phyloP scores from a whole-genome alignment of 805 yeast species.

The Metschnikowia cubensis region DNA sequence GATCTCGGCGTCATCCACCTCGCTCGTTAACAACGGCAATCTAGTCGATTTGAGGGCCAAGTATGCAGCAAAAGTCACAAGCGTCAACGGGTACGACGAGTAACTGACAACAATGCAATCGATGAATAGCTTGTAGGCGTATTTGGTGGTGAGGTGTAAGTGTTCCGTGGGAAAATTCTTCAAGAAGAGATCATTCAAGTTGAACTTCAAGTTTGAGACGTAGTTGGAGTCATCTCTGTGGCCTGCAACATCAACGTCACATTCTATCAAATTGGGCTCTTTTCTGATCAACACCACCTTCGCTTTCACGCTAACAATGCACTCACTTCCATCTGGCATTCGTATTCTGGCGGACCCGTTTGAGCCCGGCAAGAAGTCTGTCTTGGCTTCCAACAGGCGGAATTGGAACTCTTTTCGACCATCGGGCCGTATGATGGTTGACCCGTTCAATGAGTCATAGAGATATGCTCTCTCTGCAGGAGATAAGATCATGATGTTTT shows the following conservation, averaged over 20 bases:
- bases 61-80: conserved; percentile 75
- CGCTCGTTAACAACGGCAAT: conserved; percentile 68
- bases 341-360: conserved; percentile 90
- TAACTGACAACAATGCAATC: conserved; percentile 79
- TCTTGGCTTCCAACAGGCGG: conserved; percentile 80
- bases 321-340: conserved; percentile 87
- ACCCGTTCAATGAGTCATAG: conserved; percentile 60
- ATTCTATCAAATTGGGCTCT: conserved; percentile 53
- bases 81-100: conserved; percentile 74
- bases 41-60: conserved; percentile 76
- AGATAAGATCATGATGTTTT: conserved; percentile 54
- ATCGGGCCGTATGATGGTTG: conserved; percentile 78
- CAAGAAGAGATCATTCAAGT: conserved; percentile 50
- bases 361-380: conserved; percentile 77
- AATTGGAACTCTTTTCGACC: conserved; percentile 71
- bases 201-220: conserved; percentile 58
- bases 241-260: conserved; percentile 80
- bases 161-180: conserved; percentile 50
- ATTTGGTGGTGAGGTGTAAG: conserved; percentile 65
- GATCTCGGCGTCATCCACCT: conserved; percentile 58
- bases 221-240: conserved; percentile 74
- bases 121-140: conserved; percentile 70
- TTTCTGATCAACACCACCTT: conserved; percentile 54
- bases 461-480: conserved; percentile 75
- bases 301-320: conserved; percentile 86